Conservation (phyloP, 768 basidiomycete species). For the Lepiota venenata region DNA sequence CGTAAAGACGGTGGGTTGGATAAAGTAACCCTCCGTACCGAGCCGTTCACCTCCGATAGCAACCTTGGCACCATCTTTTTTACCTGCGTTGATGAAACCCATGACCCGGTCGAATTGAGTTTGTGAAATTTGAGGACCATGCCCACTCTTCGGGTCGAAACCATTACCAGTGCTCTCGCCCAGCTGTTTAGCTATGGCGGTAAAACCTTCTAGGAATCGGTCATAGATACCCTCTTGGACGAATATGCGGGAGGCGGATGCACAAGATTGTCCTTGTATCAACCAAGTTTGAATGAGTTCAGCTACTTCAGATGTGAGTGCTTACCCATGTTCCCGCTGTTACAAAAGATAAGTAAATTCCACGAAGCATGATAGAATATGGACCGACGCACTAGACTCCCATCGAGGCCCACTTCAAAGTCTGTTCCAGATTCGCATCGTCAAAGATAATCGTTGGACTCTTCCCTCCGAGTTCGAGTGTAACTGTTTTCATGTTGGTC, state of each 20-base stretch:
- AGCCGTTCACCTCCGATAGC: constrained; percentile 63
- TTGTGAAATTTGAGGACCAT: constrained; percentile 74
- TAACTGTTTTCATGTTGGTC: constrained; percentile 73
- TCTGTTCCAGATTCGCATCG: constrained; percentile 59
- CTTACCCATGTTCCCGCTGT: too few relatives aligned
- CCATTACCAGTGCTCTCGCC: constrained; percentile 57
- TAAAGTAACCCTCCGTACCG: constrained; percentile 53
- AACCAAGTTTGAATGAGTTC: constrained; percentile 48
- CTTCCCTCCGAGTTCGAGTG: constrained; percentile 74
- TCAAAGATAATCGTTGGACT: constrained; percentile 62
- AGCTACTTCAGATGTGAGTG: constrained; percentile 4
- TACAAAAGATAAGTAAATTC: too few relatives aligned
- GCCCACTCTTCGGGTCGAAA: constrained; percentile 49
- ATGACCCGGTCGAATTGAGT: constrained; percentile 70
- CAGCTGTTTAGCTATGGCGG: constrained; percentile 45
- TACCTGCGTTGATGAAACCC: constrained; percentile 76
- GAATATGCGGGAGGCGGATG: constrained; percentile 78
- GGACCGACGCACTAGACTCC: constrained; percentile 60
- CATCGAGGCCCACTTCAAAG: constrained; percentile 61
- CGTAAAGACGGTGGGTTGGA: constrained; percentile 75
- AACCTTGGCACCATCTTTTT: constrained; percentile 65
- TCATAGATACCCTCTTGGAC: constrained; percentile 82
- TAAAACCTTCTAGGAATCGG: constrained; percentile 60
- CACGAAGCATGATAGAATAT: not conserved
- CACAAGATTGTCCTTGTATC: constrained; percentile 66